Base-by-base conservation (phyloP, 257 asterid genomes). In the Rubia yunnanensis region DNA sequence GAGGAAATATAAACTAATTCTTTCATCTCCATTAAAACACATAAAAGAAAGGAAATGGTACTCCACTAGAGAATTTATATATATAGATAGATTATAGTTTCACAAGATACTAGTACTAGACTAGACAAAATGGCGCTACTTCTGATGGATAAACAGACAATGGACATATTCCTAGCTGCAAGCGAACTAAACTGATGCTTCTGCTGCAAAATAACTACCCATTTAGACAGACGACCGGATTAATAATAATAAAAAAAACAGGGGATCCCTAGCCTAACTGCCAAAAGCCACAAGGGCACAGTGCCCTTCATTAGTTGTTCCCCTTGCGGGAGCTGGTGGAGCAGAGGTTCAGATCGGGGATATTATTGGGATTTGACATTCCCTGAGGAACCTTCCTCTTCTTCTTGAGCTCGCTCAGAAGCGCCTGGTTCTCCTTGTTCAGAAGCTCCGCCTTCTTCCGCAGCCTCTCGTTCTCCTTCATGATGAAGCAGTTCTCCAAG, bases 401-500 rank as follows among this genome's bases (percentile, higher is more conserved):
- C 56, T 85, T 86, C 74, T 91, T 85, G 38, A 86, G 87, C 74
- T 91, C 86, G 34, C 69, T 82, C 36, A 82, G 82, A 30, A 91
- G 87, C 18, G 78, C 85, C 64, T 85, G 83, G 26, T 91, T 88
- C 79, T 91, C 98, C 76, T 91, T 89, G 83, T 83, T 82, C 32
- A 91, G 81, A 10, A 85, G 68, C 81, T 91, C 98, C 0, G 92
- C 94, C 54, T 78, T 79, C 71, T 78, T 91, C 84, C 95, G 78
- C 62, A 91, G 87, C 86, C 85, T 66, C 60, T 88, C 95, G 20
- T 91, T 91, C 48, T 91, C 88, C 36, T 83, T 83, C 85, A 85
- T 83, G 60, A 91, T 86, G 84, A 74, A 80, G 78, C 77, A 78
- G 82, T 91, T 91, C 72, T 88, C 88, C 74, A 86, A 3, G 70